Evolutionary conservation across 192 early-diverging fungal genomes (phyloP), one percentile per base, ranked within the genome.

Genomic region (Lunasporangiospora selenospora): DNA sequence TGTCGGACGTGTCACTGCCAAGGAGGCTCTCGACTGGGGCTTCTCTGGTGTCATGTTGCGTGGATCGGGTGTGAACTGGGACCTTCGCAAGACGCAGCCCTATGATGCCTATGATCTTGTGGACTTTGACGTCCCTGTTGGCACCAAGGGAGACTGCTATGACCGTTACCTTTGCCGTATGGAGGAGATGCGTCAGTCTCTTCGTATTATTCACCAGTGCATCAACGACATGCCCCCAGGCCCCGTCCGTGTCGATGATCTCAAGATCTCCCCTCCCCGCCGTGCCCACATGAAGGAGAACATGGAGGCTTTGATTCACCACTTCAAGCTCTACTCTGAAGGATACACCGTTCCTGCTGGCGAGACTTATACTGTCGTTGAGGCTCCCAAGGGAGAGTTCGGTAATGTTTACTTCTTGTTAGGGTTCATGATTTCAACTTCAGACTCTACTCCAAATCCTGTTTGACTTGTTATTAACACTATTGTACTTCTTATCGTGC

Each of bases 291-390:
- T 99, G 97, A 99, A 99, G 88, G 90, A 96, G 81, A 90, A 89
- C 78, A 99, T 99, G 97, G 97, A 99, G 78, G 94, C 95, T 6
- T 80, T 99, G 48, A 99, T 99, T 62, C 95, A 97, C 76, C 97
- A 99, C 81, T 99, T 99, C 80, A 99, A 99, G 83, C 83, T 98
- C 30, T 99, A 94, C 81, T 95, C 93, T n/a, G 97, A 99, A 81
- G 97, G 97, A 36, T 99, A 90, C 83, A 88, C 94, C 39, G 97
- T 99, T 26, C 97, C 97, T 21, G 78, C 92, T 31, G 97, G 97
- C 34, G 97, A 99, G 81, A 97, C 96, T 6, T 99, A 99, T 83
- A 95, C 94, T 19, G 94, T 88, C 11, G 90, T 98, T 70, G 97
- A 99, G 77, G 95, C 95, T 7, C 97, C 97, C 53, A 99, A 99